Base-by-base conservation (phyloP, 345 rosid genomes). In the Heritiera littoralis region DNA sequence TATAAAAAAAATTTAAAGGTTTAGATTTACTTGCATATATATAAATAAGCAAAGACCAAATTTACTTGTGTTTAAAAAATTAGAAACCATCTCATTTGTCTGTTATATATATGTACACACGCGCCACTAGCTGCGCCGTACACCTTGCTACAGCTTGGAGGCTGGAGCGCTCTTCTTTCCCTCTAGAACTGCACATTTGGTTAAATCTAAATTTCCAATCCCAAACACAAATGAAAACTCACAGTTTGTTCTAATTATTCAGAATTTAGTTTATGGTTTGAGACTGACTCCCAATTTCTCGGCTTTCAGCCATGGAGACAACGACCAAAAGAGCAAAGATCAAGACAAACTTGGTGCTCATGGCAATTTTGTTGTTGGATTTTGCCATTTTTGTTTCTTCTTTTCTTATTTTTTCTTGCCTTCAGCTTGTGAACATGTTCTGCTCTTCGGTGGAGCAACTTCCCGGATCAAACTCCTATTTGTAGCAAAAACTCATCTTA, bases 341-440 rank as follows among this genome's bases (percentile, higher is more conserved):
- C 32, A 55, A 38, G 63, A 72, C 48, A 40, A 72, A 72, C 64
- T 72, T 72, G 63, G 59, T 35, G 61, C 52, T 6, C 28, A 72
- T 54, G 8, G 78, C 46, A 28, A 75, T 41, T 10, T 40, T 77
- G 75, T 54, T 78, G 70, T n/a, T 73, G 28, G 54, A 20, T 18
- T 13, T 78, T 12, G 81, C 84, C 82, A 84, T 81, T 20, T 0
- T 59, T 12, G 3, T 58, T n/a, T 45, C 55, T 45, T 9, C n/a
- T n/a, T n/a, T n/a, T n/a, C 9, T 32, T 32, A 0, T 2, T 65
- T 23, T 23, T 23, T 23, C 18, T 35, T 35, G 5, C 12, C 13
- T 48, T 49, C 28, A 0, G 63, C 58, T 74, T 41, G 28, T 77
- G 9, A 23, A 38, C 8, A 0, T 43, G 30, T 41, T 46, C 46